Evolutionary conservation across 495 filamentous ascomycete genomes (phyloP).

Genomic region (Neurospora sp.): DNA sequence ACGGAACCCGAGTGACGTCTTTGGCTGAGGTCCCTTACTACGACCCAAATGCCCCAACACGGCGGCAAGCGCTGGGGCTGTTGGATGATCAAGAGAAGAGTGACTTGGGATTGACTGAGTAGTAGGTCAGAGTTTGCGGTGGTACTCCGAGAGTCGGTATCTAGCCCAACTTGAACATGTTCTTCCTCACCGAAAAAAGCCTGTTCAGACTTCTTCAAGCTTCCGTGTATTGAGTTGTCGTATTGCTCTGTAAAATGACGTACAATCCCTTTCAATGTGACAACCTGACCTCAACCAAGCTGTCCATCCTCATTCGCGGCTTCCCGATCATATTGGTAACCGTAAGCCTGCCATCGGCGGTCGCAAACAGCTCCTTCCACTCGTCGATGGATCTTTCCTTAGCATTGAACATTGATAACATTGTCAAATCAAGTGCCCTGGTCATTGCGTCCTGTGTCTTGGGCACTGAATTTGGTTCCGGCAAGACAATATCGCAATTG

Average conservation of each 20-base stretch:
- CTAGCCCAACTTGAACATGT: not conserved
- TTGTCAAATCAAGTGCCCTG: constrained; percentile 10
- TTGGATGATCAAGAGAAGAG: constrained; percentile 28
- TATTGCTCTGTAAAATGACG: not conserved
- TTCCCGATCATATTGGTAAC: constrained; percentile 5
- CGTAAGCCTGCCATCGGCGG: constrained; percentile 3
- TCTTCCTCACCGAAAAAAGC: not conserved
- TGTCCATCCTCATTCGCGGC: constrained; percentile 7
- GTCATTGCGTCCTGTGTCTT: constrained; percentile 3
- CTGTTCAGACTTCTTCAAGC: not conserved
- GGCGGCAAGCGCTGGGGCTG: constrained; percentile 48
- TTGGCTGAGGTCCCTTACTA: constrained; percentile 60
- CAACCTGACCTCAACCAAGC: constrained; percentile 6
- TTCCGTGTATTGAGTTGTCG: not conserved
- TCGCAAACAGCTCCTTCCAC: constrained; percentile 9
- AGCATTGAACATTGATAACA: constrained; percentile 12
- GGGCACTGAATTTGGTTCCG: constrained; percentile 12
- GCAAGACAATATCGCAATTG: constrained; percentile 24
- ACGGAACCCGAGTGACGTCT: constrained; percentile 52
- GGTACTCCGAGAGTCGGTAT: not conserved
- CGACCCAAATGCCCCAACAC: constrained; percentile 44
- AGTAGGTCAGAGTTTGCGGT: not conserved
- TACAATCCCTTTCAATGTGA: not conserved
- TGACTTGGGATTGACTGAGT: constrained; percentile 5
- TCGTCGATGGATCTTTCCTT: constrained; percentile 5